Base-by-base conservation (phyloP, 2,329 filamentous ascomycete genomes). In the Claviceps cyperi region DNA sequence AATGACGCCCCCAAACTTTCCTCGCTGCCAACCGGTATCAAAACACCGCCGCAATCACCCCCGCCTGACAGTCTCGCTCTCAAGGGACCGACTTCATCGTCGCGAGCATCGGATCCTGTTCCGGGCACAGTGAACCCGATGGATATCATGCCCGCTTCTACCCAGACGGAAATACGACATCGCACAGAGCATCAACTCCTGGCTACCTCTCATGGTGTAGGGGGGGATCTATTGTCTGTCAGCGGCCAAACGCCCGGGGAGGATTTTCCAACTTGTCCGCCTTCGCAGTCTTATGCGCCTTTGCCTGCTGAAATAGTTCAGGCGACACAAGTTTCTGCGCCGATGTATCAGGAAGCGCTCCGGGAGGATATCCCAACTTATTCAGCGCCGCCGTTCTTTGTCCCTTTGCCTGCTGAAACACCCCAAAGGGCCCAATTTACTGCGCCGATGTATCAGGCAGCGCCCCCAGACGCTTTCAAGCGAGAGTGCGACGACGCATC, bases 101-200 rank as follows among this genome's bases (percentile, higher is more conserved):
- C 60, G 19, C 60, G 64, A 43, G 60, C 66, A 13, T 49, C 51
- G 4, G 55, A 65, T 46, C 63, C 71, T 37, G 64, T 67, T 1
- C 68, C 69, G 3, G 71, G 70, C 36, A 76, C 73, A 4, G 72
- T 74, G 9, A 76, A 76, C 40, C 74, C 74, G 0, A 75, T 75
- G 69, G 71, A 75, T 46, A 70, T 77, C 32, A 76, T 75, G 74
- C 70, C 67, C 5, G 62, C 67, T 3, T 64, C 62, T 15, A 67
- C 66, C 3, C 59, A 68, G 51, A 61, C 61, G 7, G 67, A 69
- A 51, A 51, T 64, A 28, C 66, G 62, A 60, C 60, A 69, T 47
- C 58, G 61, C 37, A 67, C 62, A 15, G 66, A 68, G 52, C 63
- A 66, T 49, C 60, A 67, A 50, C 57, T 69, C 38, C 59, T 57